Evolutionary conservation across 768 basidiomycete genomes (phyloP).

Genomic region (Galerina marginata): DNA sequence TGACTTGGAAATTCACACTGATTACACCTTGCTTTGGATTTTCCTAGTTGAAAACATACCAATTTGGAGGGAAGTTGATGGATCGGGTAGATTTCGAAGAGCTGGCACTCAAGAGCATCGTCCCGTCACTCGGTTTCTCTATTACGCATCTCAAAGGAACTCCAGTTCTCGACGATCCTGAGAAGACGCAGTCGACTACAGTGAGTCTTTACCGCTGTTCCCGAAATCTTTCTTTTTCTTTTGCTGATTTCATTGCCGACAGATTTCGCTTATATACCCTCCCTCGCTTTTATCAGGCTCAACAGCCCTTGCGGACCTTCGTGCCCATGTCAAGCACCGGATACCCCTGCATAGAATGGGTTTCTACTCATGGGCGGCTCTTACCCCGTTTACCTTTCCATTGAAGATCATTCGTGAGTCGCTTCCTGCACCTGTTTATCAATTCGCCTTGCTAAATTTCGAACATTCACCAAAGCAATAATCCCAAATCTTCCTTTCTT

Average conservation of each 20-base stretch:
- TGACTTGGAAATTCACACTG: neutral
- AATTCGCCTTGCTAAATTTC: neutral
- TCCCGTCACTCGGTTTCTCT: neutral
- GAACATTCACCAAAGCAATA: constrained; percentile 50
- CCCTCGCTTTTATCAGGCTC: constrained; percentile 42
- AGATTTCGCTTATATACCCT: constrained; percentile 74
- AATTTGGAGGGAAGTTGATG: constrained; percentile 58
- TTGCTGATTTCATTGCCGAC: neutral
- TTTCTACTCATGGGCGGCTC: constrained; percentile 66
- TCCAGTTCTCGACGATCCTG: neutral
- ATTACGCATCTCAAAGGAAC: too few species aligned
- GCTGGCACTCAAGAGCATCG: neutral
- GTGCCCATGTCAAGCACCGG: constrained; percentile 53
- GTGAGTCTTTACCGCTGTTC: constrained; percentile 9
- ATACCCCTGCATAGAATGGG: constrained; percentile 70
- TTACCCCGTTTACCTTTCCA: constrained; percentile 77
- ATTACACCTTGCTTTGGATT: neutral
- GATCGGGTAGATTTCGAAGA: neutral
- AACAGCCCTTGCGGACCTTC: constrained; percentile 51
- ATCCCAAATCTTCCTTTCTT: constrained; percentile 88
- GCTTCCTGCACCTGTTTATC: neutral
- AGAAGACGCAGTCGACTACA: constrained; percentile 15
- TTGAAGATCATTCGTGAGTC: constrained; percentile 77
- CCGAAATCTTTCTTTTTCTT: neutral
- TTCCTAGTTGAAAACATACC: constrained; percentile 60